Evolutionary conservation across 257 asterid genomes (phyloP).

Genomic region (Thymus quinquecostatus): DNA sequence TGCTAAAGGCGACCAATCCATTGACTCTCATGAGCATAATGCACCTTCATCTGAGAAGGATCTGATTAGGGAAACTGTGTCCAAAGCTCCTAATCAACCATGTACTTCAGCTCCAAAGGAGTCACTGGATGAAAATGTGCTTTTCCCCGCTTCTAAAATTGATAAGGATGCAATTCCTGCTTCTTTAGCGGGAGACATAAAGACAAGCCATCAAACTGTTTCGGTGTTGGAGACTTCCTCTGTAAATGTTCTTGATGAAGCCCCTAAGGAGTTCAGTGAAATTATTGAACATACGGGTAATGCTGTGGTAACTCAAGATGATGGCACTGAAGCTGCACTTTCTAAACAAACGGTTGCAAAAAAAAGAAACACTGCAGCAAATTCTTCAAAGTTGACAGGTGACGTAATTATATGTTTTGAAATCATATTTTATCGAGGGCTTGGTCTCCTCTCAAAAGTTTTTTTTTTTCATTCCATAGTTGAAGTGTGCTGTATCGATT

Average conservation of each 20-base stretch:
- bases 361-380: conserved; percentile 29
- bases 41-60: conserved; percentile 36
- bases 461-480: conserved; percentile 25
- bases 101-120: conserved; percentile 26
- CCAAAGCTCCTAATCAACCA: conserved; percentile 33
- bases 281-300: conserved; percentile 33
- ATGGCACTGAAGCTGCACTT: conserved; percentile 41
- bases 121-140: conserved; percentile 31
- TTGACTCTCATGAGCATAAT: conserved; percentile 29
- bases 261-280: conserved; percentile 32
- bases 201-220: conserved; percentile 36
- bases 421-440: conserved; percentile 20
- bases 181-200: conserved; percentile 37
- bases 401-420: conserved; percentile 24
- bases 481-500: conserved; percentile 19
- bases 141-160: conserved; percentile 33
- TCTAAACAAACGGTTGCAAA: conserved; percentile 38
- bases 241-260: conserved; percentile 37
- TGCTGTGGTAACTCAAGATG: conserved; percentile 38
- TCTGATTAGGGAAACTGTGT: conserved; percentile 37
- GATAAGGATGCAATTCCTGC: conserved; percentile 29
- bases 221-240: conserved; percentile 39
- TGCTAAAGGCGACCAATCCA: conserved; percentile 35
- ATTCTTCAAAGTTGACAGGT: conserved; percentile 42
- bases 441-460: conserved; percentile 8